These are phyloP conservation scores for Melanomma pulvis-pyrius DNA, from an alignment of 495 filamentous ascomycete genomes.

Conservation along the genomic window DNA sequence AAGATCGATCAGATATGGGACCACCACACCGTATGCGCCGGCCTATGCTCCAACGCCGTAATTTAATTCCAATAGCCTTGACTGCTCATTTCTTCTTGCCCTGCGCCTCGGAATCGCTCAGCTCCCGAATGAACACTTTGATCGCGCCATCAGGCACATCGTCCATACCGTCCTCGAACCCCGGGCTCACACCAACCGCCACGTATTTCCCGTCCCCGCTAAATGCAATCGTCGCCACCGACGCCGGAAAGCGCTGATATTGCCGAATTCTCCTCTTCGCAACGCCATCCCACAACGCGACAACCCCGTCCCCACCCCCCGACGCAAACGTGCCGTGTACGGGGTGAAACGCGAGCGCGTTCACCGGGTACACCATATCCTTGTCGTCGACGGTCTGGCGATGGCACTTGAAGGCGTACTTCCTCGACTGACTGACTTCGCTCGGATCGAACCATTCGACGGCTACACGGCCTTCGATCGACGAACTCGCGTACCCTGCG, in stretches of 20 bases:
- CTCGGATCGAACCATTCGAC: conserved; percentile 97
- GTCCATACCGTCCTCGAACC: conserved; percentile 90
- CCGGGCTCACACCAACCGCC: conserved; percentile 81
- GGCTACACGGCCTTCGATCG: conserved; percentile 90
- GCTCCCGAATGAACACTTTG: conserved; percentile 77
- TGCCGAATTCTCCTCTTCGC: conserved; percentile 88
- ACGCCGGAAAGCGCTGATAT: conserved; percentile 80
- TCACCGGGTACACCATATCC: conserved; percentile 94
- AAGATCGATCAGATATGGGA: neutral
- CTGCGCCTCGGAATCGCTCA: conserved; percentile 85
- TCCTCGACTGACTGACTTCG: conserved; percentile 78
- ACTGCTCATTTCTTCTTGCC: conserved; percentile 67
- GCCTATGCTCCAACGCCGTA: conserved; percentile 4
- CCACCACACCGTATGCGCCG: neutral
- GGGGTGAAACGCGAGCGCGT: conserved; percentile 91
- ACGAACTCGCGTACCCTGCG: conserved; percentile 82
- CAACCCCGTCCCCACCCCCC: conserved; percentile 90
- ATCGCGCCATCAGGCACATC: conserved; percentile 63
- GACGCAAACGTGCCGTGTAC: conserved; percentile 88
- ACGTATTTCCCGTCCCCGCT: conserved; percentile 78
- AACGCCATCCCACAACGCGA: conserved; percentile 93
- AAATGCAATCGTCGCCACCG: conserved; percentile 76
- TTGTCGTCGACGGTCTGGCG: conserved; percentile 68
- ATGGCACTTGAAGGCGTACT: conserved; percentile 99
- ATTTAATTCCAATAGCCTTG: neutral